Evolutionary conservation across 2,329 filamentous ascomycete species (phyloP).

Genomic region (Sphaerulina vaccinii): DNA sequence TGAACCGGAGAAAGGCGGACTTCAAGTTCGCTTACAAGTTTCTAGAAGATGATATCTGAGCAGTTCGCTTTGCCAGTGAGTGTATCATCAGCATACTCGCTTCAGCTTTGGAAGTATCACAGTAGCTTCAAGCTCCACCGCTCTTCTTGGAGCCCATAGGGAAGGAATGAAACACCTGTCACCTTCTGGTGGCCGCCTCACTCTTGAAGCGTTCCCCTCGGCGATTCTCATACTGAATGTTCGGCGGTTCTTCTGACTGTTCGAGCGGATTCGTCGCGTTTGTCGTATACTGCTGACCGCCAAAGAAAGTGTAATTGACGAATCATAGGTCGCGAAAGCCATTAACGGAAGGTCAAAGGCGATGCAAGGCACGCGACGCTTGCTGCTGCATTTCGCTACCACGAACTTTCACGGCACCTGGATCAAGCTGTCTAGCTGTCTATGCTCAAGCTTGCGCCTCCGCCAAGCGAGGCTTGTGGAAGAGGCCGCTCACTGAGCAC

Average conservation of each 20-base stretch:
- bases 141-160: slow-evolving; percentile 13
- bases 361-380: slow-evolving; percentile 1
- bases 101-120: slow-evolving; percentile 21
- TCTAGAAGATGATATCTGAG: slow-evolving; percentile 69
- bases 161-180: slow-evolving; percentile 15
- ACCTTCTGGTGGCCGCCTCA: slow-evolving; percentile 7
- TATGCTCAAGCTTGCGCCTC: neutral
- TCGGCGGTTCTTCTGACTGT: slow-evolving; percentile 2
- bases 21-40: slow-evolving; percentile 99
- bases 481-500: neutral
- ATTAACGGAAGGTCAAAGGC: neutral
- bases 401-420: neutral
- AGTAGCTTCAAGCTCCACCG: slow-evolving; percentile 22
- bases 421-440: neutral
- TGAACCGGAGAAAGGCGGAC: slow-evolving; percentile 96
- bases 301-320: neutral
- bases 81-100: neutral
- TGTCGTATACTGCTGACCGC: slow-evolving; percentile 1
- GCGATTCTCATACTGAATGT: no score
- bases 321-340: neutral
- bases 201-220: slow-evolving; percentile 3
- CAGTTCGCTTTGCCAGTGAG: neutral
- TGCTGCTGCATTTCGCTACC: slow-evolving; percentile 4
- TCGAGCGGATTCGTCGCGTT: neutral
- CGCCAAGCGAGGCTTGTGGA: neutral